These are phyloP conservation scores for Niebla homalea DNA, from an alignment of 495 filamentous ascomycete species.

Conservation along the genomic window DNA sequence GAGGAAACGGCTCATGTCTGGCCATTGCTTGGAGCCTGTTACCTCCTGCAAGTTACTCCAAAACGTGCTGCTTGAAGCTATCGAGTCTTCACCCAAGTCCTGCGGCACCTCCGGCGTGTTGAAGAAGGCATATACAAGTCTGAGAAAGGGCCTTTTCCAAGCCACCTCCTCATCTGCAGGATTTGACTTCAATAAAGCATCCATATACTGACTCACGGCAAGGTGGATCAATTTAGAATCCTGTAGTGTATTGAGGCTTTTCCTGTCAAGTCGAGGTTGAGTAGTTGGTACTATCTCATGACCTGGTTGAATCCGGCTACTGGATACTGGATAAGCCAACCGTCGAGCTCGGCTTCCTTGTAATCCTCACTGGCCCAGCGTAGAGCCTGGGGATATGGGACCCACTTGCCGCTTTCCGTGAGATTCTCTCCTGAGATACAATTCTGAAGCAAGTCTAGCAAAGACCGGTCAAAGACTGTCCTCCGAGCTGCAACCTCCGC, in stretches of 20 bases:
- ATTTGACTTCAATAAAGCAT: not conserved
- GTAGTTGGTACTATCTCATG: constrained; percentile 4
- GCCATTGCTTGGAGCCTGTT: not conserved
- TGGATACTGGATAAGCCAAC: constrained; percentile 25
- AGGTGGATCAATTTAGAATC: constrained; percentile 8
- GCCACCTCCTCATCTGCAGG: not conserved
- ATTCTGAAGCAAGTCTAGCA: constrained; percentile 13
- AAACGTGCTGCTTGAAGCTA: constrained; percentile 6
- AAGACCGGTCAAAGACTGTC: constrained; percentile 17
- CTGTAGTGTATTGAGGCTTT: not conserved
- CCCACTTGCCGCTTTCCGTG: constrained; percentile 15
- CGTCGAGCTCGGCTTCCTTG: constrained; percentile 11
- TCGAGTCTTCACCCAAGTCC: constrained; percentile 8
- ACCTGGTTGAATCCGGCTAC: constrained; percentile 21
- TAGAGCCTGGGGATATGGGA: constrained; percentile 16
- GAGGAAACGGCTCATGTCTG: not conserved
- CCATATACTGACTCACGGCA: constrained; percentile 2
- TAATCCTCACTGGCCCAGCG: constrained; percentile 14
- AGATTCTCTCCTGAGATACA: constrained; percentile 18
- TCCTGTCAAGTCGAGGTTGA: not conserved
- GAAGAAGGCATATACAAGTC: constrained; percentile 16
- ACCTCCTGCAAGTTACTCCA: constrained; percentile 1
- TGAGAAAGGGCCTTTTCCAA: constrained; percentile 10
- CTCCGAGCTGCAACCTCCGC: constrained; percentile 17
- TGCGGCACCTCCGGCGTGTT: constrained; percentile 15